A percentile compares a stretch with the other conserved stretches of the same genome.
These are phyloP conservation scores for Solanum pimpinellifolium DNA, from an alignment of 257 asterid species.

Conservation along the genomic window DNA sequence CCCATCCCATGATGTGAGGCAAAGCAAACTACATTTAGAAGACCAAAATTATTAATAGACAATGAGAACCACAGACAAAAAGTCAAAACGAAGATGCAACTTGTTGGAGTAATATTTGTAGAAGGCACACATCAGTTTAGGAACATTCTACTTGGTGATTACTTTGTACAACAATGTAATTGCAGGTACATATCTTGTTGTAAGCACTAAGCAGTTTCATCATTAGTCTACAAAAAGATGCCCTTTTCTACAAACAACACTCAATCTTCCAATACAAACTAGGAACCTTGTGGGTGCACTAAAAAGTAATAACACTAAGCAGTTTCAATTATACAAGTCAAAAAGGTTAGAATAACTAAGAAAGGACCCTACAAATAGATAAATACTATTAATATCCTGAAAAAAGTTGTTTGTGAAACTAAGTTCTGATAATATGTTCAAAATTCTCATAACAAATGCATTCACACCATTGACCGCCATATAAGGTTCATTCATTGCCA, in stretches of 20 bases:
- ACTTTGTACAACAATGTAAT: neutral
- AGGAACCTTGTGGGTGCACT: neutral
- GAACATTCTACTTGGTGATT: neutral
- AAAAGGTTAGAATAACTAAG: neutral
- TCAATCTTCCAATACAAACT: neutral
- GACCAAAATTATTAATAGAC: neutral
- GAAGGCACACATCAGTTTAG: neutral
- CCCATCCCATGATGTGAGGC: constrained; percentile 97
- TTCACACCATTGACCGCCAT: neutral
- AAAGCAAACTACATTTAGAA: constrained; percentile 64
- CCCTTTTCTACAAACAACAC: neutral
- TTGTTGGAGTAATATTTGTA: neutral
- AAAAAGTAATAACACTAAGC: neutral
- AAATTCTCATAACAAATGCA: neutral
- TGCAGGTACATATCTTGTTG: neutral
- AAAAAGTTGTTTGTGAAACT: neutral
- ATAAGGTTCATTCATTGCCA: neutral
- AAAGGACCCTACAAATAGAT: neutral
- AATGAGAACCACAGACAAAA: neutral
- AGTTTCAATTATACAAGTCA: neutral
- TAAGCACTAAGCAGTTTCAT: neutral
- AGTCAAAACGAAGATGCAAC: neutral
- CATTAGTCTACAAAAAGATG: neutral
- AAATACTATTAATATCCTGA: neutral
- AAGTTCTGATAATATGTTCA: neutral